Evolutionary conservation across 2,329 filamentous ascomycete genomes (phyloP), one percentile per base, ranked within the genome.

Genomic region (Bretziella fagacearum): DNA sequence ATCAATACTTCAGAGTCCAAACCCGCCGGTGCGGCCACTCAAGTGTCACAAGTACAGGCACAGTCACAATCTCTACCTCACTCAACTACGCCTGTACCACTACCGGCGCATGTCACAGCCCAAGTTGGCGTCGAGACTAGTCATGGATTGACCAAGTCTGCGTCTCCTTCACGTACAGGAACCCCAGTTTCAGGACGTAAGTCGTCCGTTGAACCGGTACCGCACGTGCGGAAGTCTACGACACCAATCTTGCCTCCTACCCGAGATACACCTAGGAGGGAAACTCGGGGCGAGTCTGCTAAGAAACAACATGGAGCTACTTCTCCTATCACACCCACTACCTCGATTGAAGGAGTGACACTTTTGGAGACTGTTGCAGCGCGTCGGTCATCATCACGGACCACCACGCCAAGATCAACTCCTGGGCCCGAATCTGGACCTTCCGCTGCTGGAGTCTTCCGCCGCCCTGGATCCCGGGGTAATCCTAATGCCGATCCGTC

Each of bases 401-500:
- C 41, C 58, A 62, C 33, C 50, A 52, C 42, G 47, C 54, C 29
- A 2, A 57, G 56, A 3, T 57, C 57, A 3, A 65, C 62, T 1
- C 61, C 63, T 6, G 53, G 56, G 22, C 55, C 65, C 18, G 62
- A 62, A 20, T 4, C 18, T 11, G 35, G 11, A 18, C 10, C 18
- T 17, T 8, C 35, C 6, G 23, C 35, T n/a, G n/a, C 27, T n/a
- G n/a, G 57, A 22, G 43, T 48, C 17, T 51, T 53, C 32, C 67
- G 69, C 27, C 67, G 70, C 27, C 70, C 71, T 2, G 58, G 61
- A 26, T 74, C 71, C 36, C 64, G 70, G 57, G 70, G 70, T 33
- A 71, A 73, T 55, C 65, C 67, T 48, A 22, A 68, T 54, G 65
- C 69, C 55, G 70, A 74, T 54, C 67, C 68, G 62, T 63, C 52